phyloP scores from a whole-genome alignment of 108 stramenopile genomes.

The Craspedostauros australis region DNA sequence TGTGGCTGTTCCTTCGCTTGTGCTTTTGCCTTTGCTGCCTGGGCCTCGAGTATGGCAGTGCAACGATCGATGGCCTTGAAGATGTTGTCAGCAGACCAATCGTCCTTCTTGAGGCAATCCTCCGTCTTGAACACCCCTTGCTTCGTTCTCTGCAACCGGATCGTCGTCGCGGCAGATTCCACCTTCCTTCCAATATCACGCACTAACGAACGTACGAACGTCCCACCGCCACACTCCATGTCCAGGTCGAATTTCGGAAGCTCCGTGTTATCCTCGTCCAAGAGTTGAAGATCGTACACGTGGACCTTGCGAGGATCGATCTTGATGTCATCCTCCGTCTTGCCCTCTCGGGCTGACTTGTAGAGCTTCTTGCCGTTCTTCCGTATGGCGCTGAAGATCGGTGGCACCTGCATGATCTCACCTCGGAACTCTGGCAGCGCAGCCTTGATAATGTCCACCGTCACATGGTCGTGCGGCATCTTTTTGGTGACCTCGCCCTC shows the following conservation, averaged over 20 bases:
- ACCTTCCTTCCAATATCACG: conserved; percentile 76
- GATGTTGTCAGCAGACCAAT: too few relatives aligned
- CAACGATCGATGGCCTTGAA: too few relatives aligned
- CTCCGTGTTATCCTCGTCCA: not conserved
- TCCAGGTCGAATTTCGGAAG: conserved; percentile 66
- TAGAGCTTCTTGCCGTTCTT: conserved; percentile 81
- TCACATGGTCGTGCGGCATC: conserved; percentile 51
- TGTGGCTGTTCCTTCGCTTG: too few relatives aligned
- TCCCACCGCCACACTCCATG: conserved; percentile 87
- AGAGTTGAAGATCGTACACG: conserved; percentile 39
- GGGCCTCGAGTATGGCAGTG: too few relatives aligned
- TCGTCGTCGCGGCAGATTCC: conserved; percentile 82
- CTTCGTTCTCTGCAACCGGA: conserved; percentile 70
- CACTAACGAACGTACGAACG: conserved; percentile 84
- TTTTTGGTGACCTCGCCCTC: conserved; percentile 62
- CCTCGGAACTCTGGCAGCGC: conserved; percentile 59
- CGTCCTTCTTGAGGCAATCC: too few relatives aligned
- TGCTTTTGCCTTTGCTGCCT: too few relatives aligned
- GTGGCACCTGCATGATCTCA: conserved; percentile 83
- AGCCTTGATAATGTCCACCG: conserved; percentile 27
- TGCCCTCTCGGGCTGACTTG: conserved; percentile 63
- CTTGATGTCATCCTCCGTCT: conserved; percentile 41
- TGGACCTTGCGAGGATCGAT: conserved; percentile 47
- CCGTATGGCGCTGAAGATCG: conserved; percentile 63
- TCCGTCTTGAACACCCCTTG: conserved; percentile 75